Conservation (phyloP, 2,329 filamentous ascomycete genomes). For the Phaeosphaeria sp. region DNA sequence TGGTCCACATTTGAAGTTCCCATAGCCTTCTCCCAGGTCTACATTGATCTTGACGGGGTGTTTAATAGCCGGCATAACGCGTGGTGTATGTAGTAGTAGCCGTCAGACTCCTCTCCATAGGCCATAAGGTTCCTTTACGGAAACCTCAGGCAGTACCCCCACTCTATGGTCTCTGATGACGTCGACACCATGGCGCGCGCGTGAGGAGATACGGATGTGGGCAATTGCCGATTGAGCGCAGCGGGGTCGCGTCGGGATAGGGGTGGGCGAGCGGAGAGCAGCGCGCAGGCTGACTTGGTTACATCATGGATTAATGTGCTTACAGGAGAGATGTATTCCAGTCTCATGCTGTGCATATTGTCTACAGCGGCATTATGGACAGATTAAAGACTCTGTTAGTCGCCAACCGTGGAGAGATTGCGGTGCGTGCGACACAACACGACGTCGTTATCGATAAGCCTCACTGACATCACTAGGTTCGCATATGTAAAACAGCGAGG, state of each 20-base stretch:
- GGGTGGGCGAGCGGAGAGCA: conserved; percentile 2
- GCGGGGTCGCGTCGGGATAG: conserved; percentile 7
- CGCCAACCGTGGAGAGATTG: conserved; percentile 53
- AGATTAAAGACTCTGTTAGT: conserved; percentile 61
- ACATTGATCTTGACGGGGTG: conserved; percentile 62
- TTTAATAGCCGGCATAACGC: conserved; percentile 57
- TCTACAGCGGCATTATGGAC: conserved; percentile 38
- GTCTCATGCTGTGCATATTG: not conserved
- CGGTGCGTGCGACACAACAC: conserved; percentile 8
- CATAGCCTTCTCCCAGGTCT: conserved; percentile 62
- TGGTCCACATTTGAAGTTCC: conserved; percentile 60
- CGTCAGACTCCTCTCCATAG: not conserved
- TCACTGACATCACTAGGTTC: conserved; percentile 41
- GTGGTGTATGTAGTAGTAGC: not conserved
- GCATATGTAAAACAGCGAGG: conserved; percentile 61
- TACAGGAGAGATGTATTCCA: not conserved
- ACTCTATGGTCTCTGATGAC: conserved; percentile 16
- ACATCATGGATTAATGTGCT: too few relatives aligned
- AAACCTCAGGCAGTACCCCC: conserved; percentile 9
- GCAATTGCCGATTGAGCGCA: conserved; percentile 1
- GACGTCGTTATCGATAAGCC: conserved; percentile 5
- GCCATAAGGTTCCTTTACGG: not conserved
- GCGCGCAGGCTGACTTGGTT: not conserved
- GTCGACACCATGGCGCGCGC: conserved; percentile 16
- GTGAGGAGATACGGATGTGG: not conserved